Conservation (phyloP, 2,329 filamentous ascomycete genomes). For the Sarocladium brachiariae region DNA sequence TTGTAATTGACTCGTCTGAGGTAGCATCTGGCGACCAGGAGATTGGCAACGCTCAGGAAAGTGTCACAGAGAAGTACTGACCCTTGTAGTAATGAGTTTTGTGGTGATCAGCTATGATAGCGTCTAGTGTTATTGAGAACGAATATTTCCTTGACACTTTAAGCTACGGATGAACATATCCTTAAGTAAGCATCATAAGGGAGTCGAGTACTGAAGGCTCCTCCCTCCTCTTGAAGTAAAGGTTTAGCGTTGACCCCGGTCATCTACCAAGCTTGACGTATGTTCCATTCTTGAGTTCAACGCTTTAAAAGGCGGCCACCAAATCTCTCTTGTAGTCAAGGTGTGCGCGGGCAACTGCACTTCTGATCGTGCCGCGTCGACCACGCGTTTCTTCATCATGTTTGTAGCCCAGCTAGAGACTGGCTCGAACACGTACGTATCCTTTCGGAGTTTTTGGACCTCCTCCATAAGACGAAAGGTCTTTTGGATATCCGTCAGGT, state of each 20-base stretch:
- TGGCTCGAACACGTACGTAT: neutral
- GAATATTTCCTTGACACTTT: no score
- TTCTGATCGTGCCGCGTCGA: neutral
- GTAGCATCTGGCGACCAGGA: neutral
- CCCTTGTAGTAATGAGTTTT: no score
- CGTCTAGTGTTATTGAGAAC: no score
- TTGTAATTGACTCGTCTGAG: neutral
- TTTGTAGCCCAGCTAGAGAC: constrained; percentile 1
- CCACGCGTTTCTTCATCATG: neutral
- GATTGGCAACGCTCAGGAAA: neutral
- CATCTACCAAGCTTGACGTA: neutral
- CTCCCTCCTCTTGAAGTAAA: neutral
- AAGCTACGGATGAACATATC: neutral
- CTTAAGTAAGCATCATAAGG: no score
- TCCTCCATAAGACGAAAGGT: neutral
- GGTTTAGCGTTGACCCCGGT: neutral
- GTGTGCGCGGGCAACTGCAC: neutral
- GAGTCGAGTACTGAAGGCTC: no score
- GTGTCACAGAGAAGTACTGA: neutral
- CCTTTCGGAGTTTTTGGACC: neutral
- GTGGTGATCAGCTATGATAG: no score
- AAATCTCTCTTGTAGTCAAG: neutral
- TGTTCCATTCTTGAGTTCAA: neutral
- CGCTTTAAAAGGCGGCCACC: neutral
- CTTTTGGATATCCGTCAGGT: neutral